Evolutionary conservation across 805 yeast genomes (phyloP), one percentile per base, ranked within the genome.

Genomic region (Kuraishia capsulata): DNA sequence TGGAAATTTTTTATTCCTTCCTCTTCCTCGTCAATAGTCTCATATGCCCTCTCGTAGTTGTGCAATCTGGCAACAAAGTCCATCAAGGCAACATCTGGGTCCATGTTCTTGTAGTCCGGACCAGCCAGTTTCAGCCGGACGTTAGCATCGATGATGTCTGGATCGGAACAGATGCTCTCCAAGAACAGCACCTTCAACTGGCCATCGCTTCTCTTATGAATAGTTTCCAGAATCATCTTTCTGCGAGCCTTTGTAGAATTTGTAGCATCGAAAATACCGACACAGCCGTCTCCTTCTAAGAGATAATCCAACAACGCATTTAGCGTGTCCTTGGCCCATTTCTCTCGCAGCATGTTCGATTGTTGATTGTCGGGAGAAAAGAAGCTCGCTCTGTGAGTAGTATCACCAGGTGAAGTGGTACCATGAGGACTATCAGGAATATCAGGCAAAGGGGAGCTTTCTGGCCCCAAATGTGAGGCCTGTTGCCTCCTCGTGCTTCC

Each of bases 291-390:
- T 0, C 87, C 94, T 11, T 75, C 69, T 35, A 88, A 56, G 4
- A 92, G 71, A 59, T 85, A 89, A 48, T 89, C 90, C 16, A 61
- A 42, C 29, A 74, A 47, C 33, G 90, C 97, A 43, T 87, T 90
- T 41, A 90, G 63, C 0, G 98, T 90, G 46, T 90, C 95, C 77
- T 82, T 79, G 0, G 98, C 98, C 97, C 97, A 92, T 56, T 82
- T 74, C 52, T 90, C 97, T 43, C 97, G 73, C 33, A 87, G 63
- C 24, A 69, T 65, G 3, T 75, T 75, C 14, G 81, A 76, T 11
- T 73, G 64, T 30, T 66, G 59, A 56, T 92, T 87, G 39, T 75
- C 78, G 0, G 97, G 97, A 25, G 80, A 73, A 61, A 90, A 90
- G 54, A 90, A 90, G 41, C 73, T 80, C 2, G 97, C 96, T 41